Percentiles rank a stretch among this genome's conserved stretches.
Conservation (phyloP, 148 eudicot genomes). For the Vaccinium myrtillus region DNA sequence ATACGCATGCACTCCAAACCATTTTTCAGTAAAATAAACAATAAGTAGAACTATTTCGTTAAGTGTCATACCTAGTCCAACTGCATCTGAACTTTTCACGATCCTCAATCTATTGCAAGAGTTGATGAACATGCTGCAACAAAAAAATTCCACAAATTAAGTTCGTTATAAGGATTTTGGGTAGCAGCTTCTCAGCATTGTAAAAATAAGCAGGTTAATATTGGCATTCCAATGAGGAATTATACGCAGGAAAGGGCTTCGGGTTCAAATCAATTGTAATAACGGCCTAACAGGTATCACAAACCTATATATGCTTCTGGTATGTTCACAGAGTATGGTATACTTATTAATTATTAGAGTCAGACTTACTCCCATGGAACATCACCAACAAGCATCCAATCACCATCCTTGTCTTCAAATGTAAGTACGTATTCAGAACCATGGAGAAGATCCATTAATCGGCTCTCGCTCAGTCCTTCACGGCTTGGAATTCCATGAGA, state of each 20-base stretch:
- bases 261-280: too few relatives aligned
- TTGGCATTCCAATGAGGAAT: too few relatives aligned
- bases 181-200: neutral
- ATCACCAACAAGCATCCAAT: conserved; percentile 81
- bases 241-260: too few relatives aligned
- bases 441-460: conserved; percentile 43
- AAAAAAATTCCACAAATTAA: neutral
- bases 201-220: too few relatives aligned
- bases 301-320: neutral
- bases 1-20: too few relatives aligned
- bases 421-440: conserved; percentile 64
- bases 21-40: too few relatives aligned
- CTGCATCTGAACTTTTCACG: conserved; percentile 34
- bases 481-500: conserved; percentile 36
- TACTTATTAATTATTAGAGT: too few relatives aligned
- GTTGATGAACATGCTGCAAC: conserved; percentile 29
- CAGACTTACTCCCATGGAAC: conserved; percentile 73
- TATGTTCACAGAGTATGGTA: neutral
- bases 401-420: conserved; percentile 70
- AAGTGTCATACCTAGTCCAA: conserved; percentile 24
- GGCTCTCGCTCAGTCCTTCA: conserved; percentile 42
- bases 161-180: too few relatives aligned
- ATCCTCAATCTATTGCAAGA: conserved; percentile 32
- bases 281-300: too few relatives aligned
- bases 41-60: neutral